These are phyloP conservation scores for Lindgomyces ingoldianus DNA, from an alignment of 495 filamentous ascomycete genomes.

Conservation along the genomic window DNA sequence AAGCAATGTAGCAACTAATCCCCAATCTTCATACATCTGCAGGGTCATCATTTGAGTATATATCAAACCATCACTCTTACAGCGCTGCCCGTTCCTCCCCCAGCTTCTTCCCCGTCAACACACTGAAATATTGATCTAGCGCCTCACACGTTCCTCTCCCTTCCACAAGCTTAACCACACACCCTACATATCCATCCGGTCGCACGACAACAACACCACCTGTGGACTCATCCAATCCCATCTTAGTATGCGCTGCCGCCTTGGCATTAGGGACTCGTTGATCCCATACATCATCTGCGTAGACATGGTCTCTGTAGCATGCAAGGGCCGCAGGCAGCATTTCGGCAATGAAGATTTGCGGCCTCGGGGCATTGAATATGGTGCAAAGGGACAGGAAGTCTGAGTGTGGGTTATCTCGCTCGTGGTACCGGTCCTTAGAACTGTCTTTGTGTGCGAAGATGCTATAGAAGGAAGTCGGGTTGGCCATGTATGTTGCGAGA, in stretches of 20 bases:
- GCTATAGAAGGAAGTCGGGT: slow-evolving; percentile 68
- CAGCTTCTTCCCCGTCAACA: slow-evolving; percentile 53
- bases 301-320: slow-evolving; percentile 79
- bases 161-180: slow-evolving; percentile 69
- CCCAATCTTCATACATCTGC: no score
- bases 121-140: slow-evolving; percentile 76
- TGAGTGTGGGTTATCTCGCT: slow-evolving; percentile 79
- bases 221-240: slow-evolving; percentile 71
- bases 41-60: no score
- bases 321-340: slow-evolving; percentile 59
- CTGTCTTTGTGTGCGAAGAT: slow-evolving; percentile 63
- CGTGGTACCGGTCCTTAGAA: slow-evolving; percentile 69
- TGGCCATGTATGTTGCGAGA: slow-evolving; percentile 63
- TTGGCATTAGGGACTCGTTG: slow-evolving; percentile 64
- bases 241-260: slow-evolving; percentile 81
- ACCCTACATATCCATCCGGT: slow-evolving; percentile 83
- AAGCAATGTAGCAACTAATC: no score
- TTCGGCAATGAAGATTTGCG: slow-evolving; percentile 63
- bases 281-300: slow-evolving; percentile 83
- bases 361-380: slow-evolving; percentile 66
- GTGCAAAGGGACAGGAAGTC: slow-evolving; percentile 76
- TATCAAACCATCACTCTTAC: no score
- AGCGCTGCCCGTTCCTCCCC: slow-evolving; percentile 30
- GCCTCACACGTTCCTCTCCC: slow-evolving; percentile 78
- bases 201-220: slow-evolving; percentile 80